These are phyloP conservation scores for Curvularia lunata DNA, from an alignment of 2,329 filamentous ascomycete genomes.

Conservation along the genomic window DNA sequence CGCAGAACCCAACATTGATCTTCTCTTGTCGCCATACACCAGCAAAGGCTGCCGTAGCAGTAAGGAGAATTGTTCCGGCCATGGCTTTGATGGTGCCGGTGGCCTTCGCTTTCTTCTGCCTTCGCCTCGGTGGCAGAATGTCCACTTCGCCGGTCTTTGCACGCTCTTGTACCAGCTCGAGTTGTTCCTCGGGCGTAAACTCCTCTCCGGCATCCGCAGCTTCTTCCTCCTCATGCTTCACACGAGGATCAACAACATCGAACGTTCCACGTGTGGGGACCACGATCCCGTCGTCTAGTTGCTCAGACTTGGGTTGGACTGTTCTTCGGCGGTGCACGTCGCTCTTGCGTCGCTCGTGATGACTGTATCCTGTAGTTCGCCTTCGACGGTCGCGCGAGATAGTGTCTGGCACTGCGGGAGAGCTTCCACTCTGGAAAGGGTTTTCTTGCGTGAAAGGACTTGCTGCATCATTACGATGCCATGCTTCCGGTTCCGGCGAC, in stretches of 20 bases:
- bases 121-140: conserved; percentile 52
- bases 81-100: conserved; percentile 65
- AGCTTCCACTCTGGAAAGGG: conserved; percentile 87
- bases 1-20: conserved; percentile 93
- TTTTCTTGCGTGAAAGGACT: conserved; percentile 88
- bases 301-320: conserved; percentile 51
- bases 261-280: conserved; percentile 65
- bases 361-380: conserved; percentile 56
- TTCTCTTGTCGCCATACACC: conserved; percentile 94
- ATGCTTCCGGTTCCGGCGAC: conserved; percentile 58
- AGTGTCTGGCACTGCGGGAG: conserved; percentile 58
- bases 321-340: conserved; percentile 52
- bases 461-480: conserved; percentile 53
- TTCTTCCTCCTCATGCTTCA: conserved; percentile 50
- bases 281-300: conserved; percentile 60
- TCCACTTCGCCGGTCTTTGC: conserved; percentile 61
- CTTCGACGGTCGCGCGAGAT: conserved; percentile 56
- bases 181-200: conserved; percentile 85
- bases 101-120: conserved; percentile 46
- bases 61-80: conserved; percentile 72
- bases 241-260: conserved; percentile 60
- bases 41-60: conserved; percentile 73
- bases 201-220: conserved; percentile 79
- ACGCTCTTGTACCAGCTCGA: conserved; percentile 77
- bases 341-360: conserved; percentile 52